Conservation (phyloP, 106 monocot species). For the Iris macrosiphon region DNA sequence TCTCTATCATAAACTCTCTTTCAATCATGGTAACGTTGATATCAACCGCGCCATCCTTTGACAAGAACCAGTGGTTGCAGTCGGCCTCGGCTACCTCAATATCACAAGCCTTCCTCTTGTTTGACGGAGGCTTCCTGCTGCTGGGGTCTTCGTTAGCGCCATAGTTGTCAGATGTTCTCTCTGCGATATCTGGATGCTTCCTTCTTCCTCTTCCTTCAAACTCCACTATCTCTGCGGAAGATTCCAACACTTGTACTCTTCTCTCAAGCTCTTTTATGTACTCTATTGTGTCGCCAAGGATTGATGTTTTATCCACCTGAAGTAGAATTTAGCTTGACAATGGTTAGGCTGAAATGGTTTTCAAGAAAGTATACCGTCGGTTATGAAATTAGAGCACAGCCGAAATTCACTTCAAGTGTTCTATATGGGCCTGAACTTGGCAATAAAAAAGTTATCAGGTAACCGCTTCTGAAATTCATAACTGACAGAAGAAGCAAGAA, state of each 20-base stretch:
- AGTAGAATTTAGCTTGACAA: not conserved
- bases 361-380: no score
- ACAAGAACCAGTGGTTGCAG: conserved; percentile 11
- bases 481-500: no score
- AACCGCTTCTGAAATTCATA: no score
- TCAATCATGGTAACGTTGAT: conserved; percentile 53
- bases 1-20: conserved; percentile 54
- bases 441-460: no score
- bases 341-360: no score
- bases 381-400: no score
- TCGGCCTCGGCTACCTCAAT: conserved; percentile 21
- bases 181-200: conserved; percentile 40
- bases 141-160: conserved; percentile 14
- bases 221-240: conserved; percentile 22
- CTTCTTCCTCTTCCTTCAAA: conserved; percentile 16
- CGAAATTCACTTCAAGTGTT: no score
- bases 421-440: no score
- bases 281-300: conserved; percentile 60
- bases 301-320: conserved; percentile 69
- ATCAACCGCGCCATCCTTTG: conserved; percentile 26
- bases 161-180: conserved; percentile 71
- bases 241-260: conserved; percentile 70
- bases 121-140: conserved; percentile 10
- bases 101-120: conserved; percentile 42
- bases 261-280: conserved; percentile 75